Evolutionary conservation across 768 basidiomycete species (phyloP).

Genomic region (Pisolithus microcarpus): DNA sequence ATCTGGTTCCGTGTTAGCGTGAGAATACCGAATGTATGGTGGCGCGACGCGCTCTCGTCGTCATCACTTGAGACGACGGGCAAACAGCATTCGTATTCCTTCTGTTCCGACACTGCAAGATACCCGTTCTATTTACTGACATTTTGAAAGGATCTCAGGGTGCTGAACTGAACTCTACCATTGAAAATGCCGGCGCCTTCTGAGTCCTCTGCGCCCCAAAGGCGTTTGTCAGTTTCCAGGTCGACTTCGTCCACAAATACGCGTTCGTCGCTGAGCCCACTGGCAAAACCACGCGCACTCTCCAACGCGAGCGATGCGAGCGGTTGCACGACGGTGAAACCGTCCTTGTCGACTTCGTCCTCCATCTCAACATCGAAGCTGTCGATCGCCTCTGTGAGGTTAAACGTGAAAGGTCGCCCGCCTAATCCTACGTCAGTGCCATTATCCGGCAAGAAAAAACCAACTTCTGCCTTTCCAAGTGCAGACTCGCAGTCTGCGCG

Average conservation of each 20-base stretch:
- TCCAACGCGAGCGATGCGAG: constrained; percentile 46
- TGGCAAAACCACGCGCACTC: constrained; percentile 44
- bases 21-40: constrained; percentile 11
- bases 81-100: not conserved
- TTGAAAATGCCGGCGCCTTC: constrained; percentile 35
- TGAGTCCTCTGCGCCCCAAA: constrained; percentile 43
- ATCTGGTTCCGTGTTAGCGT: constrained; percentile 7
- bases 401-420: constrained; percentile 27
- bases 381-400: constrained; percentile 17
- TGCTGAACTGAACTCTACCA: not conserved
- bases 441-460: constrained; percentile 25
- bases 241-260: constrained; percentile 23
- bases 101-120: constrained; percentile 9
- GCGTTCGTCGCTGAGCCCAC: constrained; percentile 36
- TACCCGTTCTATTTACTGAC: constrained; percentile 9
- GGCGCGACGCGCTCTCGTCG: constrained; percentile 2
- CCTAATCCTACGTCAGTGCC: constrained; percentile 50
- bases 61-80: constrained; percentile 15
- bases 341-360: constrained; percentile 20
- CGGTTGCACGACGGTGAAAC: constrained; percentile 44
- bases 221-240: constrained; percentile 33
- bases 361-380: constrained; percentile 18
- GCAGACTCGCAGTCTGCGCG: constrained; percentile 28
- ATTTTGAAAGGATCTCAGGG: not conserved
- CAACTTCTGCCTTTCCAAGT: constrained; percentile 32